A percentile compares a stretch with the other conserved stretches of the same genome.
phyloP scores from a whole-genome alignment of 345 rosid genomes.

The Geranium rotundifolium region DNA sequence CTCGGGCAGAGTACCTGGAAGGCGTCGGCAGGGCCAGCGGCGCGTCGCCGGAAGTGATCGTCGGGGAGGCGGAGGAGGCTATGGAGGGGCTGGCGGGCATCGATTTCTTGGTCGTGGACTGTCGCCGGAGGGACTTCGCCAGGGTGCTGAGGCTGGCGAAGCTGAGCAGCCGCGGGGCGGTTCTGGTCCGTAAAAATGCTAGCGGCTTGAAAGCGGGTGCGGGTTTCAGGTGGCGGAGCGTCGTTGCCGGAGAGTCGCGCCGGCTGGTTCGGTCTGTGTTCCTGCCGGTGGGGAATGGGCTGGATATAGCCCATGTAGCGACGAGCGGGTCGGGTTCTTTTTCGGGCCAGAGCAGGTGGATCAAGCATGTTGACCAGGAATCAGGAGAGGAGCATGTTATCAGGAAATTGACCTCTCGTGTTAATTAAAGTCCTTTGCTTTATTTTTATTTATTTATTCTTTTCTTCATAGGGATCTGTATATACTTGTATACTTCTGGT shows the following conservation, averaged over 20 bases:
- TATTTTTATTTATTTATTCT: too few species aligned
- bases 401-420: constrained; percentile 19
- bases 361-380: constrained; percentile 45
- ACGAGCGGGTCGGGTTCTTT: constrained; percentile 14
- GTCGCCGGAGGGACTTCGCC: constrained; percentile 42
- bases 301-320: constrained; percentile 64
- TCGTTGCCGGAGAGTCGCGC: constrained; percentile 33
- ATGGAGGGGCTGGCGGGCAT: constrained; percentile 41
- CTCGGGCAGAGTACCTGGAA: constrained; percentile 39
- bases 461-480: too few species aligned
- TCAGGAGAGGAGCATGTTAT: constrained; percentile 77
- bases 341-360: constrained; percentile 56
- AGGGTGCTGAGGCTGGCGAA: constrained; percentile 50
- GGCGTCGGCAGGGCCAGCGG: constrained; percentile 26
- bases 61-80: constrained; percentile 49
- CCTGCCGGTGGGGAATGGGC: constrained; percentile 67
- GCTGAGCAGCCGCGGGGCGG: constrained; percentile 57
- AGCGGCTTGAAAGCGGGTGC: constrained; percentile 18
- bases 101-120: constrained; percentile 72
- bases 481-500: too few species aligned
- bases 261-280: constrained; percentile 58
- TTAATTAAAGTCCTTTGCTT: too few species aligned
- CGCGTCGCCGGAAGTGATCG: constrained; percentile 23
- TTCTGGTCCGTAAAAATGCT: constrained; percentile 69
- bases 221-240: constrained; percentile 49